Evolutionary conservation across 2,329 filamentous ascomycete species (phyloP).

Genomic region (Trichoderma endophyticum): DNA sequence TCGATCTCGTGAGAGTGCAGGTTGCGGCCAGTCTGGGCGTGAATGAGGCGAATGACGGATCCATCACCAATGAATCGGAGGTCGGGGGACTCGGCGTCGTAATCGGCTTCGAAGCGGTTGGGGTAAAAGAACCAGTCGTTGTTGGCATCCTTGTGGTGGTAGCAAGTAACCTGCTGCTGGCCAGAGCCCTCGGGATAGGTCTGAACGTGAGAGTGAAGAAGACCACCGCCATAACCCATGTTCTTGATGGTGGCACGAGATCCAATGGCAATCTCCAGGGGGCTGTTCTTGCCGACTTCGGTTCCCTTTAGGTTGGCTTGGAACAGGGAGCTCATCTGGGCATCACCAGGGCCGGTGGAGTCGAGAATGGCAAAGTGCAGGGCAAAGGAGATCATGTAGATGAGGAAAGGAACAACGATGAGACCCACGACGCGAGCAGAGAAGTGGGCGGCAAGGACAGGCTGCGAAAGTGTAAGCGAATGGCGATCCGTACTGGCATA

Average conservation of each 20-base stretch:
- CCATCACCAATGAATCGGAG: conserved; percentile 76
- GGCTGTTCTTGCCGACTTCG: conserved; percentile 90
- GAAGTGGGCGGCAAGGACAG: conserved; percentile 73
- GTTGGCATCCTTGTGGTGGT: conserved; percentile 99
- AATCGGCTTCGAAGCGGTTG: conserved; percentile 74
- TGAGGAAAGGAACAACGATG: conserved; percentile 81
- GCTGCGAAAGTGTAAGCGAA: conserved; percentile 26
- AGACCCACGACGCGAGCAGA: conserved; percentile 77
- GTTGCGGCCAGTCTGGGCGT: conserved; percentile 94
- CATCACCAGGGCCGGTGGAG: conserved; percentile 91
- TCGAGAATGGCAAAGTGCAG: conserved; percentile 92
- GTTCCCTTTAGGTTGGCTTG: conserved; percentile 94
- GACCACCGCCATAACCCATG: conserved; percentile 96
- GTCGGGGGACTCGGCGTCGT: conserved; percentile 61
- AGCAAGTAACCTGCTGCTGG: conserved; percentile 98
- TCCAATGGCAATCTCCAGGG: conserved; percentile 84
- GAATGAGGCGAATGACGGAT: conserved; percentile 79
- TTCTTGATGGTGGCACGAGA: conserved; percentile 95
- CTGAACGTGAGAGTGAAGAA: conserved; percentile 94
- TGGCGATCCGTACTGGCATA: background rate
- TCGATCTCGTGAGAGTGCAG: conserved; percentile 90
- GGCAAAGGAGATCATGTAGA: conserved; percentile 95
- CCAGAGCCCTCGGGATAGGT: conserved; percentile 90
- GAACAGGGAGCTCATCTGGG: conserved; percentile 99
- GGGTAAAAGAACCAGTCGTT: conserved; percentile 99